Evolutionary conservation across 768 basidiomycete species (phyloP), one percentile per base, ranked within the genome.

Genomic region (Mrakia frigida): DNA sequence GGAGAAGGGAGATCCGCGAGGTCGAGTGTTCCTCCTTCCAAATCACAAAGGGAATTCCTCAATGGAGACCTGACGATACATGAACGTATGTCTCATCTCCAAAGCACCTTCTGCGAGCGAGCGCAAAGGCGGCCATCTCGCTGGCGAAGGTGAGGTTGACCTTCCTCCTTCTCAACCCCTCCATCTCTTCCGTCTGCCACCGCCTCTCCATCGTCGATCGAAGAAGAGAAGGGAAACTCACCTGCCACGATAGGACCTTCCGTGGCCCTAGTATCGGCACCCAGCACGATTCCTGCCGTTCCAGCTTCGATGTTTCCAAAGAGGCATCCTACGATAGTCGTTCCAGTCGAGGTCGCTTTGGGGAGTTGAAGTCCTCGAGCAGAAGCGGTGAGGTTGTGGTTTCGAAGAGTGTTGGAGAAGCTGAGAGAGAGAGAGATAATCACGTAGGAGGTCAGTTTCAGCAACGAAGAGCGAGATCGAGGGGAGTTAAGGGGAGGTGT

Each of bases 241-340:
- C 73, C 76, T 3, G 74, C 74, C 37, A 99, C 93, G 79, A 98
- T 98, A 33, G 88, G 88, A 0, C 96, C 97, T 78, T 90, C 92
- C 0, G 97, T 98, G 6, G 97, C 95, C 80, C 96, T 87, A 0
- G 97, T 99, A 84, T 98, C 97, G 21, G 97, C 97, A 65, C 96
- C 97, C 7, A 99, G 88, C 25, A 96, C 88, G 80, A 99, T 90
- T 7, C 97, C 97, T 81, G 93, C 92, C 80, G 90, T 90, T 23
- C 83, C 84, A 21, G 81, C 81, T 39, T 81, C 80, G 37, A 83
- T 82, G 41, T 83, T 82, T 13, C 84, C 84, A 84, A 91, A 98
- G 74, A 97, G 84, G 81, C 93, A 93, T 37, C 97, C 97, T 25
- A 99, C 97, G 86, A 99, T 98, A 69, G 96, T 99, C 6, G 96